These are phyloP conservation scores for Xylaria acuta DNA, from an alignment of 495 filamentous ascomycete genomes.

Conservation along the genomic window DNA sequence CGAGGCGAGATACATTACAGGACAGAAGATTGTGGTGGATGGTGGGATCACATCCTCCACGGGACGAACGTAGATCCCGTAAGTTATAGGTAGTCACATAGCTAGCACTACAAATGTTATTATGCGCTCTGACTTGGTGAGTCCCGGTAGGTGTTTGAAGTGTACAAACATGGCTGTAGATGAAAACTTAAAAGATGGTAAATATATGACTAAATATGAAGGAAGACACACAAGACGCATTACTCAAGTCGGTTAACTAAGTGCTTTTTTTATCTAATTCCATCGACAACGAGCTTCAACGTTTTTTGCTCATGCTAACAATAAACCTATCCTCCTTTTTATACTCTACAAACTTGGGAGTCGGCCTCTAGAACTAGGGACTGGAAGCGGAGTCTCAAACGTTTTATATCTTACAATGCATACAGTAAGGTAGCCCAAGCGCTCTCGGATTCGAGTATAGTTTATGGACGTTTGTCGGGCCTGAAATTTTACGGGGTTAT, in stretches of 20 bases:
- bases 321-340: too few species aligned
- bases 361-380: background rate
- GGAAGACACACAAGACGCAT: background rate
- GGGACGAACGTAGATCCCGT: slow-evolving; percentile 14
- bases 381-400: background rate
- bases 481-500: background rate
- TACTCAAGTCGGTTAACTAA: background rate
- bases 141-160: background rate
- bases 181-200: background rate
- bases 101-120: background rate
- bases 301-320: too few species aligned
- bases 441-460: background rate
- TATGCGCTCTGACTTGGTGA: background rate
- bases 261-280: background rate
- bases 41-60: slow-evolving; percentile 37
- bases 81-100: too few species aligned
- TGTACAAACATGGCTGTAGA: background rate
- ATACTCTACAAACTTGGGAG: background rate
- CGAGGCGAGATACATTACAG: slow-evolving; percentile 53
- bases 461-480: background rate
- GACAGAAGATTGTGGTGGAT: slow-evolving; percentile 49
- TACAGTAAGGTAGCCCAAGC: background rate
- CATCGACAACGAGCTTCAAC: background rate
- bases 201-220: background rate
- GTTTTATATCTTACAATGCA: background rate